phyloP scores from a whole-genome alignment of 2,329 filamentous ascomycete genomes.

The Hymenoscyphus repandus region DNA sequence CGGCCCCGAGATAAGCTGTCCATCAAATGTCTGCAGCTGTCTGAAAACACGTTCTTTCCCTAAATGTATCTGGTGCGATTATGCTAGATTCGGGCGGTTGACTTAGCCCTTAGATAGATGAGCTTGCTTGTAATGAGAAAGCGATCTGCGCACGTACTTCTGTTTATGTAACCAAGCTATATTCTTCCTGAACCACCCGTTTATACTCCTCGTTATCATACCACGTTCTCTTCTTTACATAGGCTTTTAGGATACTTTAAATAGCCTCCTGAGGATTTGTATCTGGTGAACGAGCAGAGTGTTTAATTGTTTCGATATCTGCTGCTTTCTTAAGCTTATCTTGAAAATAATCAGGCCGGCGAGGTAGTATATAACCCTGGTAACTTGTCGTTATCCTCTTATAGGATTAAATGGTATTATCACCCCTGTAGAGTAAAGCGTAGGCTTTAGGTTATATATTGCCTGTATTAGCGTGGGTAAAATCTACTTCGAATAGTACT shows the following conservation, averaged over 20 bases:
- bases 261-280: neutral
- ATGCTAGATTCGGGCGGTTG: too few relatives aligned
- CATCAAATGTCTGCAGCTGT: too few relatives aligned
- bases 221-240: too few relatives aligned
- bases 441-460: neutral
- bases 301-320: neutral
- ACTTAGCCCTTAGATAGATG: too few relatives aligned
- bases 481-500: too few relatives aligned
- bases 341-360: neutral
- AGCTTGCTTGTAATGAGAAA: too few relatives aligned
- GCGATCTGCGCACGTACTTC: neutral
- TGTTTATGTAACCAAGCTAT: neutral
- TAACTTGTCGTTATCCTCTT: neutral
- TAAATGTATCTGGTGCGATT: too few relatives aligned
- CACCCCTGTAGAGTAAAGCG: neutral
- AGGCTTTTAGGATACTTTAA: neutral
- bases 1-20: too few relatives aligned
- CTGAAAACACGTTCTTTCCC: too few relatives aligned
- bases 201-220: slow-evolving; percentile 1
- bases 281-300: neutral
- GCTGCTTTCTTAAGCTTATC: neutral
- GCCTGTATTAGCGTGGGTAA: too few relatives aligned
- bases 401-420: neutral
- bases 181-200: neutral
- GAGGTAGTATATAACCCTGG: neutral